Evolutionary conservation across 2,329 filamentous ascomycete species (phyloP).

Genomic region (Aspergillus versicolor): DNA sequence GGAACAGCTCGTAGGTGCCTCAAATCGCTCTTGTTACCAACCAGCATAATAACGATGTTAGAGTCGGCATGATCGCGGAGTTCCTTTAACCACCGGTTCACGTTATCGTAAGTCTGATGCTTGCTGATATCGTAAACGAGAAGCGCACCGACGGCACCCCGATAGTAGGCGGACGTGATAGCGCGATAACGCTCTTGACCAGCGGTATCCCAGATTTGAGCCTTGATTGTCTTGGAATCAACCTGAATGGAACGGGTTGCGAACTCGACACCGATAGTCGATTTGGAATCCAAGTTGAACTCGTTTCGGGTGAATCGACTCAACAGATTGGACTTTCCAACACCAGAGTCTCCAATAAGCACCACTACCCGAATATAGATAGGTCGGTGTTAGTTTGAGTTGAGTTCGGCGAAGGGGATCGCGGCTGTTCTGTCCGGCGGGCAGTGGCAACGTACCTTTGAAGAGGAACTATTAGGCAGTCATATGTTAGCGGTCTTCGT

Average conservation of each 20-base stretch:
- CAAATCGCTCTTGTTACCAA: conserved; percentile 99
- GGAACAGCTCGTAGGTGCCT: conserved; percentile 94
- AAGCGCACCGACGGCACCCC: conserved; percentile 92
- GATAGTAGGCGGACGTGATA: conserved; percentile 98
- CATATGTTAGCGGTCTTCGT: conserved; percentile 23
- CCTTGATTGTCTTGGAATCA: conserved; percentile 99
- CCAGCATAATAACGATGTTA: conserved; percentile 99
- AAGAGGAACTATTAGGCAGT: conserved; percentile 77
- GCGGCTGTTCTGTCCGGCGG: conserved; percentile 20
- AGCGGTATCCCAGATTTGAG: conserved; percentile 99
- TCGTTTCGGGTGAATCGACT: conserved; percentile 99
- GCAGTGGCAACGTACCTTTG: conserved; percentile 69
- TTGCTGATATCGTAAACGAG: conserved; percentile 99
- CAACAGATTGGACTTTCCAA: conserved; percentile 99
- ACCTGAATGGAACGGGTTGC: conserved; percentile 98
- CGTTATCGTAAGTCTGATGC: conserved; percentile 98
- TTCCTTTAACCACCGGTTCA: conserved; percentile 98
- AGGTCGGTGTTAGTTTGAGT: conserved; percentile 19
- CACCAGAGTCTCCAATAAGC: conserved; percentile 97
- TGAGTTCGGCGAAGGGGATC: conserved; percentile 8
- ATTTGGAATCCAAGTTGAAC: conserved; percentile 99
- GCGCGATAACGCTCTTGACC: conserved; percentile 98
- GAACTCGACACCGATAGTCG: conserved; percentile 98
- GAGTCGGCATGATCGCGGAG: conserved; percentile 95
- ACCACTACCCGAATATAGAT: conserved; percentile 64